Conservation (phyloP, 2,329 filamentous ascomycete genomes). For the Acarospora socialis region DNA sequence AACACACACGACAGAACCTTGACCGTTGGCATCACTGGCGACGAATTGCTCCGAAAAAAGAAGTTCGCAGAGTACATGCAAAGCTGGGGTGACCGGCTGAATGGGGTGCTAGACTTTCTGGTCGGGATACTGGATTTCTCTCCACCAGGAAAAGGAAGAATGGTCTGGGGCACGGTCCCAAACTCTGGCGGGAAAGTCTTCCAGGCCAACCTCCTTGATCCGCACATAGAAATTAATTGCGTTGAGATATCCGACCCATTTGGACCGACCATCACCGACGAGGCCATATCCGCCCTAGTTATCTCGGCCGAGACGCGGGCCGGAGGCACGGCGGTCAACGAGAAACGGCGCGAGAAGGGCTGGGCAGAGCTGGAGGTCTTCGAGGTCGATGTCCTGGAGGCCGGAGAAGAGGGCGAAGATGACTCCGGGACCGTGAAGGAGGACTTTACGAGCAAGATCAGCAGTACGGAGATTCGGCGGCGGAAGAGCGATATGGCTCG, state of each 20-base stretch:
- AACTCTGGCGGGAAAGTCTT: slow-evolving; percentile 1
- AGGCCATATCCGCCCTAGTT: slow-evolving; percentile 64
- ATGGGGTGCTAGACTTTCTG: slow-evolving; percentile 58
- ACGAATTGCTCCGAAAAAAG: slow-evolving; percentile 75
- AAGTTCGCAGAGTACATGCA: slow-evolving; percentile 72
- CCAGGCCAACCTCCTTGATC: background rate
- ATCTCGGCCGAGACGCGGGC: slow-evolving; percentile 77
- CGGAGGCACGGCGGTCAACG: slow-evolving; percentile 75
- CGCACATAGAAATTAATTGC: slow-evolving; percentile 44
- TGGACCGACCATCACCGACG: slow-evolving; percentile 77
- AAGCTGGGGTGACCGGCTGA: slow-evolving; percentile 61
- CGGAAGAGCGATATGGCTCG: slow-evolving; percentile 19
- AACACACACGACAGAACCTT: slow-evolving; percentile 39
- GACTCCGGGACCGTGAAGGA: slow-evolving; percentile 32
- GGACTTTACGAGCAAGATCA: slow-evolving; percentile 70
- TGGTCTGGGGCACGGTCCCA: slow-evolving; percentile 10
- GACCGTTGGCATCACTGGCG: slow-evolving; percentile 77
- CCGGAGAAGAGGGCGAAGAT: slow-evolving; percentile 38
- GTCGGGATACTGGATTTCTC: slow-evolving; percentile 44
- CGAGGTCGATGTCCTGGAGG: slow-evolving; percentile 78
- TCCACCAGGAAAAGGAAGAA: slow-evolving; percentile 29
- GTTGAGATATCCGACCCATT: slow-evolving; percentile 78
- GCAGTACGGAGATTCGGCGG: slow-evolving; percentile 70
- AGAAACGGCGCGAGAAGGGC: slow-evolving; percentile 59
- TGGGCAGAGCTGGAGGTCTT: slow-evolving; percentile 68